Conservation (phyloP, 768 basidiomycete species). For the Hemileccinum rubropunctum region DNA sequence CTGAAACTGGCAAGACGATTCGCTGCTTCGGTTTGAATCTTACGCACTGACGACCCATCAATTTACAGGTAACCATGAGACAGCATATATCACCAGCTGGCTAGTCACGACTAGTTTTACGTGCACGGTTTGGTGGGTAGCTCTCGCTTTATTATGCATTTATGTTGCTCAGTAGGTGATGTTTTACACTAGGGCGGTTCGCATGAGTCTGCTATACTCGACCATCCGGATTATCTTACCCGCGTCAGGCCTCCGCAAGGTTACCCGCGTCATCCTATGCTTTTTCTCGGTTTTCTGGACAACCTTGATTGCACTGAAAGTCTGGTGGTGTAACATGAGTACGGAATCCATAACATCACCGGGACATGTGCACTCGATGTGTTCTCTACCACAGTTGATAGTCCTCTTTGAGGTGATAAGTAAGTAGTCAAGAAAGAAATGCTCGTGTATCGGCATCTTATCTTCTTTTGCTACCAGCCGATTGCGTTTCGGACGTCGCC, state of each 20-base stretch:
- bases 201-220: slow-evolving; percentile 4
- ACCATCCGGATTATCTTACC: not conserved
- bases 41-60: not conserved
- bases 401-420: not conserved
- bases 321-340: not conserved
- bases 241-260: not conserved
- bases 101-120: not conserved
- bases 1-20: not conserved
- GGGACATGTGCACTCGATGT: not conserved
- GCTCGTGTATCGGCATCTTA: not conserved
- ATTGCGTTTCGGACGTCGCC: not conserved
- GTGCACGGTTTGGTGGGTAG: not conserved
- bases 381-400: not conserved
- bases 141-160: not conserved
- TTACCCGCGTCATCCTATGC: not conserved
- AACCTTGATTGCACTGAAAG: not conserved
- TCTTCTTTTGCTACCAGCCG: not conserved
- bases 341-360: no score
- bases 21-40: not conserved
- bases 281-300: not conserved
- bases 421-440: not conserved
- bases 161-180: not conserved
- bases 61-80: not conserved
- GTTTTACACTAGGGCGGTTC: not conserved
- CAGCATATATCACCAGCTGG: not conserved